These are phyloP conservation scores for Cadophora sp. DNA, from an alignment of 2,329 filamentous ascomycete genomes.

Conservation along the genomic window DNA sequence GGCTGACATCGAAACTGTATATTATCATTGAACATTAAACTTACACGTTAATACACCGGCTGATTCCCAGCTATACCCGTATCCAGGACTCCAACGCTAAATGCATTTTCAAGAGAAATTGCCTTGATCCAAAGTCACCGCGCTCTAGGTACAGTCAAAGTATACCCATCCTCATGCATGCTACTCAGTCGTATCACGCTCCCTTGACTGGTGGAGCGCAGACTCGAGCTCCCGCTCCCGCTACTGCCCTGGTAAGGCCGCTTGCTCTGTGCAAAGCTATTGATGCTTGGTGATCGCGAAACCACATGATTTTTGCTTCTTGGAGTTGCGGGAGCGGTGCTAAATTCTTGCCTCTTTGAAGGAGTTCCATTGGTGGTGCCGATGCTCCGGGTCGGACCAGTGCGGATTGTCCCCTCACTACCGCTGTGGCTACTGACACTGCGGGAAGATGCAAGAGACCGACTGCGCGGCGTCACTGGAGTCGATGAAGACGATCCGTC, in stretches of 20 bases:
- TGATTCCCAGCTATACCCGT: conserved; percentile 8
- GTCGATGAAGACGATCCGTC: conserved; percentile 37
- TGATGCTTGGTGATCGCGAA: conserved; percentile 33
- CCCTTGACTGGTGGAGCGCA: conserved; percentile 38
- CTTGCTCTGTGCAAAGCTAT: conserved; percentile 39
- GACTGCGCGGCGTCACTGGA: conserved; percentile 36
- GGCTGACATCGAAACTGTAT: neutral
- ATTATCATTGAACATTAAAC: conserved; percentile 33
- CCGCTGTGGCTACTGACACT: conserved; percentile 35
- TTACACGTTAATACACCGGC: conserved; percentile 29
- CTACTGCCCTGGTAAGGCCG: conserved; percentile 34
- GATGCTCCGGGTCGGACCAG: conserved; percentile 32
- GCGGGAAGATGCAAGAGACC: conserved; percentile 37
- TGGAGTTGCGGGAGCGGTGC: conserved; percentile 40
- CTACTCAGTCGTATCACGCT: conserved; percentile 42
- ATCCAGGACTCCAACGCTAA: conserved; percentile 40
- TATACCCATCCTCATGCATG: conserved; percentile 39
- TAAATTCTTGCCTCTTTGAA: conserved; percentile 30
- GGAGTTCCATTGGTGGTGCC: conserved; percentile 26
- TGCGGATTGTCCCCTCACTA: conserved; percentile 43
- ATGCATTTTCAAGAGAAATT: conserved; percentile 18
- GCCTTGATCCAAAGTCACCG: conserved; percentile 19
- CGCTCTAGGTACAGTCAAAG: conserved; percentile 34
- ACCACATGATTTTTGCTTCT: conserved; percentile 31
- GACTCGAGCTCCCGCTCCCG: conserved; percentile 35